Conservation (phyloP, 2,329 filamentous ascomycete genomes). For the Chrysoporthe puriensis region DNA sequence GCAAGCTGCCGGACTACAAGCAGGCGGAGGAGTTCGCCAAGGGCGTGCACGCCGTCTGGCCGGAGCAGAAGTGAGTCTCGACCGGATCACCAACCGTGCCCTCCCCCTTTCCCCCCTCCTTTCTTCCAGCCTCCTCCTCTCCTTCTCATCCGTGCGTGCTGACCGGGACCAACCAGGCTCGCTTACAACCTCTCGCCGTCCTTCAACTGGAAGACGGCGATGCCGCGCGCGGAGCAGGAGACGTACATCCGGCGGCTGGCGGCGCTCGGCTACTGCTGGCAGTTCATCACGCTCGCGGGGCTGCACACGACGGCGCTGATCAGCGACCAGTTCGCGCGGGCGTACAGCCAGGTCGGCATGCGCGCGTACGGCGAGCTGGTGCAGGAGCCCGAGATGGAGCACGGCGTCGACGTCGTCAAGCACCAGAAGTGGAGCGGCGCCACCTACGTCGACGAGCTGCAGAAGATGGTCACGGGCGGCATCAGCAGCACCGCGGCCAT, state of each 20-base stretch:
- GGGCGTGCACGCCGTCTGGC: constrained; percentile 92
- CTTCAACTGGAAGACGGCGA: constrained; percentile 99
- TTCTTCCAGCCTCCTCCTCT: neutral
- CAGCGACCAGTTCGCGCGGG: constrained; percentile 83
- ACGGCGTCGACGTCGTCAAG: constrained; percentile 89
- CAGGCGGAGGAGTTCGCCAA: constrained; percentile 93
- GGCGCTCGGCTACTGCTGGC: constrained; percentile 94
- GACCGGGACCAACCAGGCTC: constrained; percentile 58
- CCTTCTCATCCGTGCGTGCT: neutral
- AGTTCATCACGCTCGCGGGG: constrained; percentile 99
- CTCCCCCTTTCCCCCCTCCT: constrained; percentile 5
- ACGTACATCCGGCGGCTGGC: constrained; percentile 94
- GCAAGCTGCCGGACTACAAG: constrained; percentile 87
- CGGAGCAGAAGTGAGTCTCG: constrained; percentile 83
- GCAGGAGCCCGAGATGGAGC: constrained; percentile 95
- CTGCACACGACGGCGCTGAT: constrained; percentile 95
- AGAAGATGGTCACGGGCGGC: constrained; percentile 97
- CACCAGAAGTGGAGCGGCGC: constrained; percentile 99
- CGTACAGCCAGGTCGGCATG: constrained; percentile 85
- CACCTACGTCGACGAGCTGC: constrained; percentile 88
- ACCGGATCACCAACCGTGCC: neutral
- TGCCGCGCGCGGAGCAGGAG: constrained; percentile 89
- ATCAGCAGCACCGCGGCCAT: constrained; percentile 92
- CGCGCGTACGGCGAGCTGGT: constrained; percentile 95
- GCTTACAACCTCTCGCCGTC: constrained; percentile 98